Conservation (phyloP, 129 eudicot genomes). For the Escallonia herrerae region DNA sequence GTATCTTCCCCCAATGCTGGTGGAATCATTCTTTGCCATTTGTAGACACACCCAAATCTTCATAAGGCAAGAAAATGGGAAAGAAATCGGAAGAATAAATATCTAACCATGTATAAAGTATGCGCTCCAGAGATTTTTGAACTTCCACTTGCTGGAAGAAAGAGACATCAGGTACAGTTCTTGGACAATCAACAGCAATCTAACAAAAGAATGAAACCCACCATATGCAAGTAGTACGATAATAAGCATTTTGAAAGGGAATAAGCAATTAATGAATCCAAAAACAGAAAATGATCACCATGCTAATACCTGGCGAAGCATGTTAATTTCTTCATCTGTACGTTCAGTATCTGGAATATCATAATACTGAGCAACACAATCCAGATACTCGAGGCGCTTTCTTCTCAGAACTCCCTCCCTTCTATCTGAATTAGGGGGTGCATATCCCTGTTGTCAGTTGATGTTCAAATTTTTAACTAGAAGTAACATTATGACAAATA, state of each 20-base stretch:
- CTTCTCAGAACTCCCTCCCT: constrained; percentile 97
- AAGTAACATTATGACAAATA: constrained; percentile 8
- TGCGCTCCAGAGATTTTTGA: constrained; percentile 94
- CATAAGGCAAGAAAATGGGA: background rate
- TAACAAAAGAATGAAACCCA: constrained; percentile 12
- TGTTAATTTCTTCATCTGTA: constrained; percentile 92
- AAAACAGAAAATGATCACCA: background rate
- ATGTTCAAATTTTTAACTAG: constrained; percentile 46
- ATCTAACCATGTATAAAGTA: constrained; percentile 85
- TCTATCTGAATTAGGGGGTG: constrained; percentile 99
- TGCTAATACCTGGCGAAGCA: constrained; percentile 84
- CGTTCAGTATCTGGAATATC: constrained; percentile 88
- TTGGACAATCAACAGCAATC: constrained; percentile 98
- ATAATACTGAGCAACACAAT: constrained; percentile 80
- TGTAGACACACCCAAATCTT: background rate
- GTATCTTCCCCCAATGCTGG: background rate
- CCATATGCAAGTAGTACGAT: background rate
- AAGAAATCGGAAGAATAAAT: constrained; percentile 8
- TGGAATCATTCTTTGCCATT: background rate
- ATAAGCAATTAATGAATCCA: background rate
- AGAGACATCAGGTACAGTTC: constrained; percentile 92
- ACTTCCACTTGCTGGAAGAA: constrained; percentile 84
- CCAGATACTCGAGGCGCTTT: constrained; percentile 87
- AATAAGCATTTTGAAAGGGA: background rate
- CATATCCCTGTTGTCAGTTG: constrained; percentile 99